Evolutionary conservation across 2,329 filamentous ascomycete species (phyloP).

Genomic region (Fusarium illudens): DNA sequence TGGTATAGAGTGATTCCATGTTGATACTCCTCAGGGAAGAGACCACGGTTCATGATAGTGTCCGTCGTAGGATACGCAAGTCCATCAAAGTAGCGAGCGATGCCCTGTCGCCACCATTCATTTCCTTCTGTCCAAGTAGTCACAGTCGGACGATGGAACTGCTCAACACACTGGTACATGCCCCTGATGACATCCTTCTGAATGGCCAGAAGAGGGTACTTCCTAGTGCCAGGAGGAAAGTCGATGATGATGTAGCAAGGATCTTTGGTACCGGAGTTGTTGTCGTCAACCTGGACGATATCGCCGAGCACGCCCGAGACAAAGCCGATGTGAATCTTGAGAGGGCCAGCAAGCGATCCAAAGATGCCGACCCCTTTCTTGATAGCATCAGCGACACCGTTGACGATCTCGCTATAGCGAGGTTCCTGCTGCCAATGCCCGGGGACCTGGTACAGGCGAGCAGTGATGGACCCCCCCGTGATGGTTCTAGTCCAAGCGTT

Average conservation of each 20-base stretch:
- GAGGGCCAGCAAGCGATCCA: conserved; percentile 5
- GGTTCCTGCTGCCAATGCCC: conserved; percentile 7
- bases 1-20: conserved; percentile 9
- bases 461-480: conserved; percentile 7
- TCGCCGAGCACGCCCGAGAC: conserved; percentile 19
- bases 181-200: conserved; percentile 18
- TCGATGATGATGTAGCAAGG: conserved; percentile 20
- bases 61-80: conserved; percentile 1
- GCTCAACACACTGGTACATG: conserved; percentile 24
- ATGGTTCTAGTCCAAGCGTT: conserved; percentile 3
- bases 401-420: conserved; percentile 20
- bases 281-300: conserved; percentile 18
- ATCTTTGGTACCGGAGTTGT: conserved; percentile 9
- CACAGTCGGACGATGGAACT: conserved; percentile 15
- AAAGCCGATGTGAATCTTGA: conserved; percentile 21
- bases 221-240: conserved; percentile 2
- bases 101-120: conserved; percentile 13
- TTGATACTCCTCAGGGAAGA: conserved; percentile 9
- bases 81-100: conserved; percentile 21
- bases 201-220: conserved; percentile 9
- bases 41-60: conserved; percentile 1
- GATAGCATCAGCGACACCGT: conserved; percentile 14
- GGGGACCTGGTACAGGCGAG: conserved; percentile 22
- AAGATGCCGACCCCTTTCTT: conserved; percentile 12
- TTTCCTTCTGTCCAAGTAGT: conserved; percentile 14